These are phyloP conservation scores for Diaporthe longicolla DNA, from an alignment of 2,329 filamentous ascomycete species.

Conservation along the genomic window DNA sequence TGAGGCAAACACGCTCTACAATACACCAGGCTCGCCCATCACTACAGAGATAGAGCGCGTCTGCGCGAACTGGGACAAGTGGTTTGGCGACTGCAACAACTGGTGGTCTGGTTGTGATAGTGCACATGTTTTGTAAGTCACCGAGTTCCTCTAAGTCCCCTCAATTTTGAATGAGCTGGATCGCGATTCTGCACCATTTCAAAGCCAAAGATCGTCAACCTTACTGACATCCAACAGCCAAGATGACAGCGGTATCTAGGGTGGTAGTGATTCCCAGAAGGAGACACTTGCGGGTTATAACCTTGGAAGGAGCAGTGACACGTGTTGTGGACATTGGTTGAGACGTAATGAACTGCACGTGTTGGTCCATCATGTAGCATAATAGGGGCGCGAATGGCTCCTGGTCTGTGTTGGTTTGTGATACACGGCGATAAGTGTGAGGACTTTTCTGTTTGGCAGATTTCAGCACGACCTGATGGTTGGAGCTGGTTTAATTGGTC, in stretches of 20 bases:
- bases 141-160: too few species aligned
- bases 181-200: neutral
- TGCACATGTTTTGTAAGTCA: constrained; percentile 22
- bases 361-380: too few species aligned
- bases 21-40: constrained; percentile 2
- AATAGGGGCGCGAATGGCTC: neutral
- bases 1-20: constrained; percentile 39
- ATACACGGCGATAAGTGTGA: neutral
- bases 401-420: too few species aligned
- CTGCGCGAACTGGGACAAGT: constrained; percentile 37
- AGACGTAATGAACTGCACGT: too few species aligned
- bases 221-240: constrained; percentile 21
- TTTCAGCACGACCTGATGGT: neutral
- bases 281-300: neutral
- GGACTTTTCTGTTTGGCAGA: too few species aligned
- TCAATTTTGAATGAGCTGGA: too few species aligned
- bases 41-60: constrained; percentile 20
- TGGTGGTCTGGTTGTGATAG: constrained; percentile 37
- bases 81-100: constrained; percentile 38
- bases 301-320: neutral
- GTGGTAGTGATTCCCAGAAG: too few species aligned
- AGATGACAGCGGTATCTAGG: constrained; percentile 28
- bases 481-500: neutral
- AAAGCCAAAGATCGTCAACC: fast-evolving
- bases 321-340: too few species aligned